Evolutionary conservation across 768 basidiomycete genomes (phyloP).

Genomic region (Kwoniella mangroviensis): DNA sequence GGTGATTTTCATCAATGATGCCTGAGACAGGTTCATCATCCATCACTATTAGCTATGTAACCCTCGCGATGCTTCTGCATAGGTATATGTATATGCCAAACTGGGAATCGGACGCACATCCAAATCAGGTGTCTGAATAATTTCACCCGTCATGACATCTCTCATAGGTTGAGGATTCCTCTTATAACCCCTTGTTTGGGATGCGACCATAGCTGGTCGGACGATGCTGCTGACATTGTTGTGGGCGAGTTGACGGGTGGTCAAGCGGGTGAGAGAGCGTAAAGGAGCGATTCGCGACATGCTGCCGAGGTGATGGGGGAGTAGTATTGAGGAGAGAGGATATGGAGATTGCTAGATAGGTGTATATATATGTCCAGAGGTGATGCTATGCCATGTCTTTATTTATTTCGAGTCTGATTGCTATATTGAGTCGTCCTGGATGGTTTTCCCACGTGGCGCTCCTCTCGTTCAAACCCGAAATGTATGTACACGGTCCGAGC

Average conservation of each 20-base stretch:
- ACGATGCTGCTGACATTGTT: neutral
- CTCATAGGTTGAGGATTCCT: conserved; percentile 27
- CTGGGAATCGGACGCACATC: conserved; percentile 60
- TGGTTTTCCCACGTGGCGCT: too few relatives aligned
- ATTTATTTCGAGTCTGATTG: too few relatives aligned
- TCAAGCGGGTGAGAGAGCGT: neutral
- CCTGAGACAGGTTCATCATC: conserved; percentile 25
- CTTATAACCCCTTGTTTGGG: conserved; percentile 28
- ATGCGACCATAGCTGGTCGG: neutral
- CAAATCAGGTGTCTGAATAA: conserved; percentile 63
- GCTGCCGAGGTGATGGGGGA: too few relatives aligned
- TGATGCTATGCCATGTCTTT: too few relatives aligned
- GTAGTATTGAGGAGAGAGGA: too few relatives aligned
- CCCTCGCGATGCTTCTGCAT: neutral
- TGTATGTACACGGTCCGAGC: too few relatives aligned
- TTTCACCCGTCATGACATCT: conserved; percentile 65
- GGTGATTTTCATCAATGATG: conserved; percentile 44
- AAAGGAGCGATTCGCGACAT: neutral
- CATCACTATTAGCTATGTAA: neutral
- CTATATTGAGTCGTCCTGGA: too few relatives aligned
- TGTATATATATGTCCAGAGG: too few relatives aligned
- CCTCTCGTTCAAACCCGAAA: too few relatives aligned
- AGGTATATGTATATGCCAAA: neutral
- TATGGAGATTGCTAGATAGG: too few relatives aligned
- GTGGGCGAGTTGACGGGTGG: conserved; percentile 1